A percentile compares a stretch with the other conserved stretches of the same genome.
These are phyloP conservation scores for Acmispon strigosus DNA, from an alignment of 306 rosid species.

Conservation along the genomic window DNA sequence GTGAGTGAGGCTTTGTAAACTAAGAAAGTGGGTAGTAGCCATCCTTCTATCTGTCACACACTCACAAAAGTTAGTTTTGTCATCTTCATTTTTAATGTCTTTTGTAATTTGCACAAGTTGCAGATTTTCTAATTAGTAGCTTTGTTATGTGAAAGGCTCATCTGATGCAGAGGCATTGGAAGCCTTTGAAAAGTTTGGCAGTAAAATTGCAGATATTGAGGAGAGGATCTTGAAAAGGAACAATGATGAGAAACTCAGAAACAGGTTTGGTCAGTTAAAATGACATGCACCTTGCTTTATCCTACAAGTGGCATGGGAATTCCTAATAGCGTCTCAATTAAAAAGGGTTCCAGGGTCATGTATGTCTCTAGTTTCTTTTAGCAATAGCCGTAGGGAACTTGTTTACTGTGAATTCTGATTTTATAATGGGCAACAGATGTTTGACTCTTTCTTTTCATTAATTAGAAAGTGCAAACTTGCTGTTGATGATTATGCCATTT, in stretches of 20 bases:
- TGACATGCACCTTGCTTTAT: conserved; percentile 69
- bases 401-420: not conserved
- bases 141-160: too few species aligned
- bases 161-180: conserved; percentile 32
- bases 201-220: conserved; percentile 43
- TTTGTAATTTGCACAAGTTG: too few species aligned
- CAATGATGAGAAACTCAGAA: conserved; percentile 44
- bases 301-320: conserved; percentile 68
- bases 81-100: too few species aligned
- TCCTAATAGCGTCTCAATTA: conserved; percentile 73
- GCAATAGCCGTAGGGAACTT: not conserved
- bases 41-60: too few species aligned
- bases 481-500: too few species aligned
- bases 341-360: not conserved
- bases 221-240: conserved; percentile 39
- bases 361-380: not conserved
- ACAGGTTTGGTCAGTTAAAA: conserved; percentile 51
- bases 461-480: too few species aligned
- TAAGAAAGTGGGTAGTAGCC: too few species aligned
- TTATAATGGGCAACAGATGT: not conserved
- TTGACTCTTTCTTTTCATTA: not conserved
- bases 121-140: too few species aligned
- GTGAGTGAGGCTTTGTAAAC: too few species aligned
- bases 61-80: too few species aligned
- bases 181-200: conserved; percentile 52